These are phyloP conservation scores for Eimeria necatrix DNA, from an alignment of 169 alveolate genomes.

Conservation along the genomic window DNA sequence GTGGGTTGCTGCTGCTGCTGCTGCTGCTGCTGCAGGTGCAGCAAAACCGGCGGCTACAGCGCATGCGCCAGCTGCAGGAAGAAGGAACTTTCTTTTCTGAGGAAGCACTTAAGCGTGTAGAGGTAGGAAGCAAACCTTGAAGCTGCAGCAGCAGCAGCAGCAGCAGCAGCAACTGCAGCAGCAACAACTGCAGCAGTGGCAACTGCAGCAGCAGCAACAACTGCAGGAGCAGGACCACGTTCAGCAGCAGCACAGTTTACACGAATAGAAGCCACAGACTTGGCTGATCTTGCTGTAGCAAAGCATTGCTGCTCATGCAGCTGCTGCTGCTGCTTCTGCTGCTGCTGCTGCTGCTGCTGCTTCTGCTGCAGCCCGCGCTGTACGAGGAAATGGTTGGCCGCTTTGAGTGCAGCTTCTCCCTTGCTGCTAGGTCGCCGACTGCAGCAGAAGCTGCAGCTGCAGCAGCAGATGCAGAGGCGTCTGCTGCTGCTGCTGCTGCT, in stretches of 20 bases:
- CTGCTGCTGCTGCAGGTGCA: not conserved
- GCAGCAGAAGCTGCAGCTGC: not conserved
- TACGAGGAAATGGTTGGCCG: not conserved
- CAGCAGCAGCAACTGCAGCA: not conserved
- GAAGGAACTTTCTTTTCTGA: not conserved
- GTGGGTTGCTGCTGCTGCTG: not conserved
- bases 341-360: not conserved
- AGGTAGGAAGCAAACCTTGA: not conserved
- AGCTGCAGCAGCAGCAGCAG: not conserved
- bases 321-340: not conserved
- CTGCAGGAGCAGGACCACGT: not conserved
- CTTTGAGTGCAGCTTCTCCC: not conserved
- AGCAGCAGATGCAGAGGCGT: not conserved
- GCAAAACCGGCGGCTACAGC: not conserved
- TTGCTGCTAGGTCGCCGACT: not conserved
- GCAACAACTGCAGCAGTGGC: no score
- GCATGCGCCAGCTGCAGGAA: not conserved
- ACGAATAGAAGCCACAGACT: not conserved
- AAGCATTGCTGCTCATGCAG: not conserved
- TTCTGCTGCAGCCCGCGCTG: not conserved
- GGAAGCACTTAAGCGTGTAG: not conserved
- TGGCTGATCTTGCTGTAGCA: not conserved
- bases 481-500: constrained; percentile 15
- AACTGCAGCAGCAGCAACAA: not conserved
- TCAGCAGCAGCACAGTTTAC: not conserved